Evolutionary conservation across 2,329 filamentous ascomycete genomes (phyloP).

Genomic region (Furcasterigmium furcatum): DNA sequence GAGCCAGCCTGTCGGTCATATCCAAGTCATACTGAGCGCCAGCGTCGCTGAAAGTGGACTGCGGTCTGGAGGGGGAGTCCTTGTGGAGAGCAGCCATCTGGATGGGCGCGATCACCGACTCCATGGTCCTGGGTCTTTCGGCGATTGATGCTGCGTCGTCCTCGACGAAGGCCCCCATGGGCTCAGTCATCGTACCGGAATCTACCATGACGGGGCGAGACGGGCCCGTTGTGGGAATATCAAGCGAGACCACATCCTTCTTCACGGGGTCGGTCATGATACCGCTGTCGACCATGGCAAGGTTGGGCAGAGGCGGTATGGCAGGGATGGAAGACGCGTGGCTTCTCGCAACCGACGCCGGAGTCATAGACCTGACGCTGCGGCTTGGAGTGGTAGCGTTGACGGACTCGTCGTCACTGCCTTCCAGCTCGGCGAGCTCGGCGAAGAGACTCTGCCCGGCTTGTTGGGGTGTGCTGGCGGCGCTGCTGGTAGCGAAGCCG

Average conservation of each 20-base stretch:
- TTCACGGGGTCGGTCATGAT: constrained; percentile 60
- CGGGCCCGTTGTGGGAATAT: not conserved
- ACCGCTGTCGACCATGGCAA: constrained; percentile 56
- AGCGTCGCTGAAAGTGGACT: constrained; percentile 53
- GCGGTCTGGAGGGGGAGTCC: constrained; percentile 30
- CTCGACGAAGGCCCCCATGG: constrained; percentile 13
- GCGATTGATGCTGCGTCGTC: not conserved
- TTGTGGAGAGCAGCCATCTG: constrained; percentile 16
- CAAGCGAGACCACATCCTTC: constrained; percentile 17
- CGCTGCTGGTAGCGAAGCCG: constrained; percentile 49
- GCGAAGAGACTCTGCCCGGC: constrained; percentile 80
- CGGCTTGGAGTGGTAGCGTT: constrained; percentile 51
- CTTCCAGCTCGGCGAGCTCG: constrained; percentile 78
- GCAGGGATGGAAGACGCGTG: constrained; percentile 42
- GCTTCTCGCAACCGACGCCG: constrained; percentile 40
- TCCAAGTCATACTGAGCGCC: constrained; percentile 48
- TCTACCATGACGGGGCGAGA: constrained; percentile 33
- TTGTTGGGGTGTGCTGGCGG: constrained; percentile 44
- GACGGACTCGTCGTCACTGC: constrained; percentile 69
- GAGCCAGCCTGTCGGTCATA: constrained; percentile 48
- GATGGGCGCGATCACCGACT: constrained; percentile 28
- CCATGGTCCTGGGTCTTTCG: constrained; percentile 35
- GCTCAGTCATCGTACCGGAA: constrained; percentile 40
- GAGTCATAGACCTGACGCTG: constrained; percentile 42
- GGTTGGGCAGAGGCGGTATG: constrained; percentile 46